Conservation (phyloP, 169 alveolate genomes). For the Cryptosporidium andersoni region DNA sequence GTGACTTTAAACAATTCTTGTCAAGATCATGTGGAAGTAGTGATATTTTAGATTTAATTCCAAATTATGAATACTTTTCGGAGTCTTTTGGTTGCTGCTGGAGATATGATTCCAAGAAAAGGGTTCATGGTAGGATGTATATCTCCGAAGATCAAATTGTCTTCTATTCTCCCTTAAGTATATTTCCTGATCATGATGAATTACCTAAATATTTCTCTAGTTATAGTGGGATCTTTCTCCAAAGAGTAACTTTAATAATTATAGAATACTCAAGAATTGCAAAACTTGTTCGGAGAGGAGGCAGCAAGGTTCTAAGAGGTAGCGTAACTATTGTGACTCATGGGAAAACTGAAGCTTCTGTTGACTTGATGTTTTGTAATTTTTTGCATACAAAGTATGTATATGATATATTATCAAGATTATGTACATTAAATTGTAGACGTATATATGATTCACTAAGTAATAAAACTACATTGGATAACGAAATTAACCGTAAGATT, state of each 20-base stretch:
- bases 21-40: too few species aligned
- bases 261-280: slow-evolving; percentile 52
- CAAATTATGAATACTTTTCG: not conserved
- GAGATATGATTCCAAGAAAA: slow-evolving; percentile 69
- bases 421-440: slow-evolving; percentile 43
- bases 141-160: slow-evolving; percentile 18
- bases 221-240: slow-evolving; percentile 24
- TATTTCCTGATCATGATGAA: slow-evolving; percentile 9
- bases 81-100: slow-evolving; percentile 67
- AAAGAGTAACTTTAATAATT: slow-evolving; percentile 19
- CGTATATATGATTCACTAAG: slow-evolving; percentile 25
- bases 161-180: slow-evolving; percentile 30
- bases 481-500: not conserved
- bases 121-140: slow-evolving; percentile 59
- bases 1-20: too few species aligned
- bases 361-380: slow-evolving; percentile 60
- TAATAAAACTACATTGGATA: not conserved
- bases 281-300: slow-evolving; percentile 64
- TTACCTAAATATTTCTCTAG: slow-evolving; percentile 1
- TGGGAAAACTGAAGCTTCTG: not conserved
- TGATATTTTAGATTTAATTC: not conserved
- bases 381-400: slow-evolving; percentile 60
- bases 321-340: slow-evolving; percentile 54
- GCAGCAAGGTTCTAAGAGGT: slow-evolving; percentile 64
- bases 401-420: slow-evolving; percentile 43